phyloP scores from a whole-genome alignment of 2,329 filamentous ascomycete species.

The Colletotrichum sojae region DNA sequence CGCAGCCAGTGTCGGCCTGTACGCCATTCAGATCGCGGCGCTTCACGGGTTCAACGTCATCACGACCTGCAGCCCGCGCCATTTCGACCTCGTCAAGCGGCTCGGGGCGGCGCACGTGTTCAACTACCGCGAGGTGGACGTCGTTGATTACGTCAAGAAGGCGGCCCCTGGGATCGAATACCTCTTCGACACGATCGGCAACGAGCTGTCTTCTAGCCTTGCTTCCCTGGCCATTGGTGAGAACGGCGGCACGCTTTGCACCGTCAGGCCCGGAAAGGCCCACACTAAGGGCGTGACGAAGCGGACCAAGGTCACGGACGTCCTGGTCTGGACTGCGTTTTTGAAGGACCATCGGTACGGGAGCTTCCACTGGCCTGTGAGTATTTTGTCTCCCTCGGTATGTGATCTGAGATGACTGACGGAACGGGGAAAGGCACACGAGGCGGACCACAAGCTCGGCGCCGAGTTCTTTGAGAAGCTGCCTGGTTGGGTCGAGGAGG shows the following conservation, averaged over 20 bases:
- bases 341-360: constrained; percentile 55
- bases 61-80: constrained; percentile 52
- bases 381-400: constrained; percentile 24
- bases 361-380: constrained; percentile 53
- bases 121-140: constrained; percentile 55
- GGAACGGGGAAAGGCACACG: constrained; percentile 43
- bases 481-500: constrained; percentile 50
- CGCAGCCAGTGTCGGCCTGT: constrained; percentile 55
- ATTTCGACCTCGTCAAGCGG: constrained; percentile 50
- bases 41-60: constrained; percentile 51
- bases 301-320: constrained; percentile 54
- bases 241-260: constrained; percentile 53
- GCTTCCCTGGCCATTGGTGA: constrained; percentile 49
- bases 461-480: constrained; percentile 55
- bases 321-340: constrained; percentile 60
- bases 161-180: constrained; percentile 51
- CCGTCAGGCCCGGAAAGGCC: constrained; percentile 56
- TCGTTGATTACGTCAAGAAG: constrained; percentile 52
- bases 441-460: constrained; percentile 53
- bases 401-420: neutral
- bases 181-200: constrained; percentile 61
- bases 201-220: constrained; percentile 49
- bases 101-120: constrained; percentile 54
- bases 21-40: constrained; percentile 52
- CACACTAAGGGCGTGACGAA: constrained; percentile 53